Percentiles rank a stretch among this genome's conserved stretches.
phyloP scores from a whole-genome alignment of 2,329 filamentous ascomycete genomes.

The Sclerotinia nivalis region DNA sequence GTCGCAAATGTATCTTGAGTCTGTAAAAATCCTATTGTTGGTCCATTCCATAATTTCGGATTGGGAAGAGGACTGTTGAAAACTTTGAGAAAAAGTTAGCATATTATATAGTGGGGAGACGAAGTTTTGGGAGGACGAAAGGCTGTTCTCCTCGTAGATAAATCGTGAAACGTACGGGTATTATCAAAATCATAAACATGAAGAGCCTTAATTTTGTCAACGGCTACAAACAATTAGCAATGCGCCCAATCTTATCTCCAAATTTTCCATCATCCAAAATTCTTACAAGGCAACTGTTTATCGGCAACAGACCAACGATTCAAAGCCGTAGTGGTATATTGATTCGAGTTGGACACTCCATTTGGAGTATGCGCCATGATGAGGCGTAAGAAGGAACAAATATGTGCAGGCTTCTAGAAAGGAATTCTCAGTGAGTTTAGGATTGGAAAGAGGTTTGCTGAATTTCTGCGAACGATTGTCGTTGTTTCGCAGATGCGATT shows the following conservation, averaged over 20 bases:
- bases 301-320: slow-evolving; percentile 81
- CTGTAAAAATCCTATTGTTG: slow-evolving; percentile 75
- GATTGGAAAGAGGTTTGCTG: no score
- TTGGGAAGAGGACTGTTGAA: slow-evolving; percentile 93
- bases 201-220: slow-evolving; percentile 71
- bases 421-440: no score
- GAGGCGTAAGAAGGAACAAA: slow-evolving; percentile 25
- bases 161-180: slow-evolving; percentile 62
- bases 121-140: neutral
- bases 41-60: slow-evolving; percentile 78
- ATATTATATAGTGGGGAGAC: neutral
- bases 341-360: slow-evolving; percentile 26
- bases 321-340: slow-evolving; percentile 68
- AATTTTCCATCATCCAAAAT: neutral
- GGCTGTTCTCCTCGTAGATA: neutral
- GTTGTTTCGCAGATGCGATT: neutral
- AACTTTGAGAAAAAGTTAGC: slow-evolving; percentile 52
- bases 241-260: neutral
- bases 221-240: slow-evolving; percentile 46
- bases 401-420: slow-evolving; percentile 8
- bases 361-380: slow-evolving; percentile 30
- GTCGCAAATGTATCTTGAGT: slow-evolving; percentile 74
- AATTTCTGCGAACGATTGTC: neutral
- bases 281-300: slow-evolving; percentile 66
- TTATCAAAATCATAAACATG: slow-evolving; percentile 99